Conservation (phyloP, 164 flowering plant species). For the Vitis rotundifolia region DNA sequence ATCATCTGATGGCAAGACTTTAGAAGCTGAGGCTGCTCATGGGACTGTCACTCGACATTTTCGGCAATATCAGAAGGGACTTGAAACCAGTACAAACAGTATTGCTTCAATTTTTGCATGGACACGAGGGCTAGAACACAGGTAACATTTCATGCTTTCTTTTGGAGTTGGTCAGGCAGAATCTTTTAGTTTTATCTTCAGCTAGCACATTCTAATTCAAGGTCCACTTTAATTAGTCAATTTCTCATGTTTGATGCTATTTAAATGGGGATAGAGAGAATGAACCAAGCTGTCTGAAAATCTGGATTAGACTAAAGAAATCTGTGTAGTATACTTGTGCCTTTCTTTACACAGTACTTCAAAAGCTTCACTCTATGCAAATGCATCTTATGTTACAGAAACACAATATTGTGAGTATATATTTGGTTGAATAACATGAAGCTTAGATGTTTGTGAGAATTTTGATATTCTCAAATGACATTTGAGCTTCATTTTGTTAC, state of each 20-base stretch:
- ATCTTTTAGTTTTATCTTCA: too few species aligned
- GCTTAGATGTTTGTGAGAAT: too few species aligned
- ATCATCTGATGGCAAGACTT: slow-evolving; percentile 91
- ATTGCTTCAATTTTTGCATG: slow-evolving; percentile 99
- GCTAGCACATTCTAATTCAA: too few species aligned
- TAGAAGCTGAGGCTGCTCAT: slow-evolving; percentile 99
- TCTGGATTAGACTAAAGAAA: background rate
- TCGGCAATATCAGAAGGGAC: slow-evolving; percentile 84
- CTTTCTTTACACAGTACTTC: background rate
- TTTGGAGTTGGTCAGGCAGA: too few species aligned
- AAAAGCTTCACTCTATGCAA: background rate
- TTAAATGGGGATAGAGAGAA: background rate
- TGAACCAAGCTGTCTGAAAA: background rate
- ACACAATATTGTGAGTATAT: too few species aligned
- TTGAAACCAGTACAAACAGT: slow-evolving; percentile 98
- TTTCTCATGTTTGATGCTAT: background rate
- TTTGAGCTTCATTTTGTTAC: too few species aligned
- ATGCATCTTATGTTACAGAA: too few species aligned
- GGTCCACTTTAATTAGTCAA: background rate
- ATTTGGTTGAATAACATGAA: too few species aligned
- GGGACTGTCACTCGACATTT: slow-evolving; percentile 98
- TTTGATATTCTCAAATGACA: too few species aligned
- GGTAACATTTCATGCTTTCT: slow-evolving; percentile 37
- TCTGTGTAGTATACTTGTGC: background rate
- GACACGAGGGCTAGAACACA: slow-evolving; percentile 89